Conservation (phyloP, 495 filamentous ascomycete species). For the Sporormia fimetaria region DNA sequence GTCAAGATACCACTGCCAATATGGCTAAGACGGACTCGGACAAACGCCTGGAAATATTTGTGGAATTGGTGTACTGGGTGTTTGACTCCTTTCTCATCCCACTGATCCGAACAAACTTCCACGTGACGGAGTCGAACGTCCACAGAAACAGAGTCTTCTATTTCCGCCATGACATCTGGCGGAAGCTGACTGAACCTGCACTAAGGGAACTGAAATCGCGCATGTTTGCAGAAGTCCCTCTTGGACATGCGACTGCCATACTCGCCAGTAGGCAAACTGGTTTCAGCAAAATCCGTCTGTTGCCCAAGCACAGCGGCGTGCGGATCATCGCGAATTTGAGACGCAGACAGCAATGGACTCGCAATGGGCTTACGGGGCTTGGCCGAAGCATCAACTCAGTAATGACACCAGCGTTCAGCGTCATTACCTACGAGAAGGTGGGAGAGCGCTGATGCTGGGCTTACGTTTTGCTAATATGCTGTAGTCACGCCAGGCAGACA, state of each 20-base stretch:
- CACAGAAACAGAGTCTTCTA: constrained; percentile 80
- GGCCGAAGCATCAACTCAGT: constrained; percentile 71
- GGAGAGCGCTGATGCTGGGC: not conserved
- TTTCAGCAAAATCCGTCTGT: constrained; percentile 65
- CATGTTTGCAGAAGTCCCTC: constrained; percentile 72
- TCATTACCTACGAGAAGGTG: constrained; percentile 70
- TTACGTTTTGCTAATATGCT: not conserved
- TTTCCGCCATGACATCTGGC: constrained; percentile 91
- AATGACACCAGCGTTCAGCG: constrained; percentile 60
- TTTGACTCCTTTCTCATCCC: constrained; percentile 89
- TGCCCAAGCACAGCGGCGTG: constrained; percentile 61
- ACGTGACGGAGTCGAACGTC: constrained; percentile 80
- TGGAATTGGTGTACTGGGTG: constrained; percentile 81
- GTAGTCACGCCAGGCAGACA: constrained; percentile 43
- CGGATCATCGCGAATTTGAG: constrained; percentile 81
- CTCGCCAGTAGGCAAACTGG: constrained; percentile 55
- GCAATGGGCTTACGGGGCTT: constrained; percentile 44
- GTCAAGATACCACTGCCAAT: constrained; percentile 34
- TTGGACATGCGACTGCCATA: constrained; percentile 44
- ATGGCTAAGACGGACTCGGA: constrained; percentile 56
- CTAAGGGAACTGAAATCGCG: constrained; percentile 53
- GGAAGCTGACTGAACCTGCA: constrained; percentile 58
- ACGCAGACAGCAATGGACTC: constrained; percentile 43
- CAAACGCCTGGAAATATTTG: constrained; percentile 69
- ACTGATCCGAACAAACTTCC: constrained; percentile 75